A percentile compares a stretch with the other conserved stretches of the same genome.
Evolutionary conservation across 2,329 filamentous ascomycete genomes (phyloP).

Genomic region (Aspergillus pseudonomiae): DNA sequence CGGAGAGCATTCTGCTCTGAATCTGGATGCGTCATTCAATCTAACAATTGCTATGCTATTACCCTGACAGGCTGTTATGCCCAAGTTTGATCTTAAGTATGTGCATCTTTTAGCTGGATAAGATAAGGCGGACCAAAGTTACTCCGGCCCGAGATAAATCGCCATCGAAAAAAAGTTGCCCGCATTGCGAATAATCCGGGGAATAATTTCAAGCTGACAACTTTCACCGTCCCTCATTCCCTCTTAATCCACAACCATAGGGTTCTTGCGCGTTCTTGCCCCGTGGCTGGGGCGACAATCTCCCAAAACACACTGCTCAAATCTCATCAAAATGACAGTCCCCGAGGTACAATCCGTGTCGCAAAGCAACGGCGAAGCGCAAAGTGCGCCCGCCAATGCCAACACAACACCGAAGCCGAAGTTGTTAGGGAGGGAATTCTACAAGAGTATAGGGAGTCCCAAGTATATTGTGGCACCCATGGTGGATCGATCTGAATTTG

Average conservation of each 20-base stretch:
- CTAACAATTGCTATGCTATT: too few relatives aligned
- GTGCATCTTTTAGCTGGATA: conserved; percentile 22
- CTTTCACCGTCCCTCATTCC: neutral
- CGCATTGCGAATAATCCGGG: conserved; percentile 10
- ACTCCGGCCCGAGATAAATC: conserved; percentile 27
- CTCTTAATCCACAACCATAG: conserved; percentile 33
- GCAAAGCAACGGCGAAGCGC: conserved; percentile 20
- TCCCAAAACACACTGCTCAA: conserved; percentile 11
- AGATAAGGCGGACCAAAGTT: conserved; percentile 33
- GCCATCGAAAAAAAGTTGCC: conserved; percentile 26
- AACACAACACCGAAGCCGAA: conserved; percentile 51
- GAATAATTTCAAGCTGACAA: conserved; percentile 11
- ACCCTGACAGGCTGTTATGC: too few relatives aligned
- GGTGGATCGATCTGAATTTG: conserved; percentile 98
- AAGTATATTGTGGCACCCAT: conserved; percentile 92
- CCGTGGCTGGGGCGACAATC: conserved; percentile 31
- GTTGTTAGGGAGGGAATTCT: conserved; percentile 84
- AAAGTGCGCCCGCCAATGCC: conserved; percentile 23
- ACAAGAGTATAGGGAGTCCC: conserved; percentile 90
- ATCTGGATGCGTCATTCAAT: fast-evolving
- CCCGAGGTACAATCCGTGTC: conserved; percentile 23
- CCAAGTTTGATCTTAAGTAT: too few relatives aligned
- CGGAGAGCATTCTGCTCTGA: too few relatives aligned
- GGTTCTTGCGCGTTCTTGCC: conserved; percentile 27
- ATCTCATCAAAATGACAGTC: conserved; percentile 32